These are phyloP conservation scores for Ceratocystis papillata DNA, from an alignment of 2,329 filamentous ascomycete species.

Conservation along the genomic window DNA sequence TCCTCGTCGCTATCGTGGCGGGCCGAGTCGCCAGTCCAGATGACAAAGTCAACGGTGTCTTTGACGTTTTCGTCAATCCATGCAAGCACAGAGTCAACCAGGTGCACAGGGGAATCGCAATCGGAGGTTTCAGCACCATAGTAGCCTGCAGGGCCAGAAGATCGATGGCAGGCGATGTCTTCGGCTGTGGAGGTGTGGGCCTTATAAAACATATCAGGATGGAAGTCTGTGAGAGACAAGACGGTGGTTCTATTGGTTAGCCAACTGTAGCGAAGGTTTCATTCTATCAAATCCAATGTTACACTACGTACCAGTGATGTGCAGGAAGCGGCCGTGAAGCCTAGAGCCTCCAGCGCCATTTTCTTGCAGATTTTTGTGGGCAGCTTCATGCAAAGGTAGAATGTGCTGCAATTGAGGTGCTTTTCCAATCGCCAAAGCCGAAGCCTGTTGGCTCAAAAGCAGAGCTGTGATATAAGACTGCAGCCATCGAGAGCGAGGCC, in stretches of 20 bases:
- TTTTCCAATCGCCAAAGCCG: conserved; percentile 13
- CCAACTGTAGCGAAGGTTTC: conserved; percentile 16
- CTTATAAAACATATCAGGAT: conserved; percentile 83
- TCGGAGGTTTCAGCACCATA: conserved; percentile 80
- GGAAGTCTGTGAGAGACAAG: conserved; percentile 54
- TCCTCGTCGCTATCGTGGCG: conserved; percentile 80
- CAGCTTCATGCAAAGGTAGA: conserved; percentile 2
- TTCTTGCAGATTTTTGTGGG: not conserved
- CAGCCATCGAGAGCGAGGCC: conserved; percentile 9
- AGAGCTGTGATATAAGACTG: conserved; percentile 15
- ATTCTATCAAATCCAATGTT: conserved; percentile 10
- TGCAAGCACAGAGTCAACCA: conserved; percentile 78
- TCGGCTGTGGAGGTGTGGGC: conserved; percentile 59
- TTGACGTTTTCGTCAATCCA: conserved; percentile 74
- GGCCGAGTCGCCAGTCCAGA: conserved; percentile 87
- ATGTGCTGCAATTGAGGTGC: not conserved
- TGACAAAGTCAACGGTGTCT: conserved; percentile 73
- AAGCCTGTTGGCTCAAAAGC: conserved; percentile 18
- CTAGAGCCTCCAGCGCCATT: not conserved
- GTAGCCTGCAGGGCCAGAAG: conserved; percentile 62
- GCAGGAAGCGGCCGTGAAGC: conserved; percentile 67
- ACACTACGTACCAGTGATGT: conserved; percentile 63
- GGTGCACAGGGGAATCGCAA: conserved; percentile 71
- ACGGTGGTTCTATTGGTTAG: conserved; percentile 5
- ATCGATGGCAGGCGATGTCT: conserved; percentile 65